Base-by-base conservation (phyloP, 2,329 filamentous ascomycete species). In the Paraphoma sp. region DNA sequence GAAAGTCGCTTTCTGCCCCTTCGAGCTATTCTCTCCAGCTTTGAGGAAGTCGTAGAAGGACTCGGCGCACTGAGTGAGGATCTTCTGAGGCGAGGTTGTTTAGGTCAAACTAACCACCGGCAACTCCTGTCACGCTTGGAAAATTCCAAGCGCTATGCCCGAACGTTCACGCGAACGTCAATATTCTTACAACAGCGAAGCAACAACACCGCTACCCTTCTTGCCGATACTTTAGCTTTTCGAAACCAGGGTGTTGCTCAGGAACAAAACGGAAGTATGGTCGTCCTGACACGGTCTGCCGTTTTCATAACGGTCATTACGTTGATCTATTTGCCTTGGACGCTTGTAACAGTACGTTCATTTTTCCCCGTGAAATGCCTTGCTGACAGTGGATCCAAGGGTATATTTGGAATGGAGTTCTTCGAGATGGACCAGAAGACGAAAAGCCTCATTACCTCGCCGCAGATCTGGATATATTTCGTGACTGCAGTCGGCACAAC, bases 1-100 rank as follows among this genome's bases (percentile, higher is more conserved):
- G 70, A 72, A 48, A 63, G 54, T 41, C 55, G 60, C 6, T 67
- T 65, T 18, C 46, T 68, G 3, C 55, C 63, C 6, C 43, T 69
- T 14, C 55, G 59, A 18, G 47, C 67, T 1, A 67, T 73, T 30
- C 43, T 52, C 6, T n/a, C n/a, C 16, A 52, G 17, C 23, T 52
- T 52, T 17, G 41, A 45, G 16, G 50, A 52, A 18, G 16, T 46
- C 17, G 23, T 30, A 9, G 31, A 29, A 18, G 50, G 43, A 11
- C 41, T 52, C 23, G 42, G 18, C 8, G 16, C 14, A 10, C 16
- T 52, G 29, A 29, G 41, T 6, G 40, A 23, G 16, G 14, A 28
- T n/a, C 30, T 52, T 16, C 9, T 40, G 6, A 17, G 18, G 14
- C 18, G 31, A 36, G 31, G 31, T 41, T 46, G 29, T 16, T 2